A percentile compares a stretch with the other conserved stretches of the same genome.
Conservation (phyloP, 1,139 yeast genomes). For the Candida tropicalis region DNA sequence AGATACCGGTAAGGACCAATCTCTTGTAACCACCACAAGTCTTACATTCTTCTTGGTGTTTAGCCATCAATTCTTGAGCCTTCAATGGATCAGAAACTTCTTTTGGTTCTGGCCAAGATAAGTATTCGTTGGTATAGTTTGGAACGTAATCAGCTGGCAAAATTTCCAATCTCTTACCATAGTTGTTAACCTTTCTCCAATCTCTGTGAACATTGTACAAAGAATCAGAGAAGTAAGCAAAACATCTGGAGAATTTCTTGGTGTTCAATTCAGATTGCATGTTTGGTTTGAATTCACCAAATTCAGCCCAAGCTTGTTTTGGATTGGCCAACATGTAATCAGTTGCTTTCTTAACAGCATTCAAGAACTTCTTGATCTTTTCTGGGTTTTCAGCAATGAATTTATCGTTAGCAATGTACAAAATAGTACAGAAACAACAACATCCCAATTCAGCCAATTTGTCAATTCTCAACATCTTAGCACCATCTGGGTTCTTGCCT, state of each 20-base stretch:
- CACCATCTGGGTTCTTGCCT: conserved; percentile 50
- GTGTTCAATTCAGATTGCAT: conserved; percentile 43
- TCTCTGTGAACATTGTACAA: conserved; percentile 58
- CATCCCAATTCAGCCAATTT: conserved; percentile 60
- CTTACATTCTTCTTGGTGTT: conserved; percentile 50
- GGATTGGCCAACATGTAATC: conserved; percentile 49
- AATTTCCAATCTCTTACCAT: conserved; percentile 56
- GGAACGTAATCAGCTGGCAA: conserved; percentile 52
- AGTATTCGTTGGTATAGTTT: conserved; percentile 54
- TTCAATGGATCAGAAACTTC: conserved; percentile 49
- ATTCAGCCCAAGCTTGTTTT: conserved; percentile 48
- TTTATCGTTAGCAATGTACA: conserved; percentile 56
- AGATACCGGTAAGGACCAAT: conserved; percentile 26
- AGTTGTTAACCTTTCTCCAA: conserved; percentile 58
- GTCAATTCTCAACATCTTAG: conserved; percentile 59
- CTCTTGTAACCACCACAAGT: conserved; percentile 54
- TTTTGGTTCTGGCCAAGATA: conserved; percentile 52
- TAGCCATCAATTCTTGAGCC: conserved; percentile 49
- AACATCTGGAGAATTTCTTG: conserved; percentile 56
- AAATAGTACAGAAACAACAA: conserved; percentile 61
- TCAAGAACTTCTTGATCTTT: conserved; percentile 46
- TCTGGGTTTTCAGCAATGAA: conserved; percentile 54
- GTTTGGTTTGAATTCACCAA: conserved; percentile 50
- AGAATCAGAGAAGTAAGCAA: conserved; percentile 55
- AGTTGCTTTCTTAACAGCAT: conserved; percentile 53